Evolutionary conservation across 2,329 filamentous ascomycete species (phyloP).

Genomic region (Sclerotinia borealis): DNA sequence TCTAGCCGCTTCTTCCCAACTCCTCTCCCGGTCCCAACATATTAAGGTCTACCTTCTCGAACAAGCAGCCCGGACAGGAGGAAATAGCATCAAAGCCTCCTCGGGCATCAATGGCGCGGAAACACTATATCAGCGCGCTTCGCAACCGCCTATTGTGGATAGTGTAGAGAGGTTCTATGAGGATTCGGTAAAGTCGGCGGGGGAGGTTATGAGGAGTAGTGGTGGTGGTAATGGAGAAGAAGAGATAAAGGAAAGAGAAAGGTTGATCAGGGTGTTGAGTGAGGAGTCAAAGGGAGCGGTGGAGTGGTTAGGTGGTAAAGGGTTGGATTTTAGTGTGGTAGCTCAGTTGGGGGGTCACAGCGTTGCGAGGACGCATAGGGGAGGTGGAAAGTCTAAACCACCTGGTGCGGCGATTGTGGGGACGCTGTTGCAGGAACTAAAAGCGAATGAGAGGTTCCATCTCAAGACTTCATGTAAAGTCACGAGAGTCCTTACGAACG

Average conservation of each 20-base stretch:
- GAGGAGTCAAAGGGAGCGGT: conserved; percentile 43
- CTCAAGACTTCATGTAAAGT: conserved; percentile 49
- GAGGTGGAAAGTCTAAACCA: conserved; percentile 44
- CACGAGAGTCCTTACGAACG: conserved; percentile 40
- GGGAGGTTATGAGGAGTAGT: conserved; percentile 27
- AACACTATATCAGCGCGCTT: conserved; percentile 47
- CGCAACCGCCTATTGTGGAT: conserved; percentile 33
- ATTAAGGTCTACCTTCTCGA: conserved; percentile 53
- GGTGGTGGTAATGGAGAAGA: conserved; percentile 6
- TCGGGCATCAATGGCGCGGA: conserved; percentile 60
- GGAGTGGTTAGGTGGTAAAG: conserved; percentile 51
- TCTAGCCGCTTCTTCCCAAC: conserved; percentile 51
- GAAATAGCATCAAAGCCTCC: conserved; percentile 61
- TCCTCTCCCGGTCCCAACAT: conserved; percentile 40
- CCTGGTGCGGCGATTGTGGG: conserved; percentile 54
- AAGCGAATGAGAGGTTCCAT: conserved; percentile 43
- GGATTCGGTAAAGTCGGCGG: conserved; percentile 54
- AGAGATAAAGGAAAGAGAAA: conserved; percentile 31
- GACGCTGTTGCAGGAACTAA: conserved; percentile 46
- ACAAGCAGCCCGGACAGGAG: conserved; percentile 52
- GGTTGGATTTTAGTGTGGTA: conserved; percentile 53
- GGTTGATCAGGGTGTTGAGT: conserved; percentile 45
- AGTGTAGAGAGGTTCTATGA: conserved; percentile 38
- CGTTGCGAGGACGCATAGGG: conserved; percentile 50
- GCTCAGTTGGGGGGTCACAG: conserved; percentile 55